These are phyloP conservation scores for Micractinium sp. DNA, from an alignment of 139 green algal genomes.

Conservation along the genomic window DNA sequence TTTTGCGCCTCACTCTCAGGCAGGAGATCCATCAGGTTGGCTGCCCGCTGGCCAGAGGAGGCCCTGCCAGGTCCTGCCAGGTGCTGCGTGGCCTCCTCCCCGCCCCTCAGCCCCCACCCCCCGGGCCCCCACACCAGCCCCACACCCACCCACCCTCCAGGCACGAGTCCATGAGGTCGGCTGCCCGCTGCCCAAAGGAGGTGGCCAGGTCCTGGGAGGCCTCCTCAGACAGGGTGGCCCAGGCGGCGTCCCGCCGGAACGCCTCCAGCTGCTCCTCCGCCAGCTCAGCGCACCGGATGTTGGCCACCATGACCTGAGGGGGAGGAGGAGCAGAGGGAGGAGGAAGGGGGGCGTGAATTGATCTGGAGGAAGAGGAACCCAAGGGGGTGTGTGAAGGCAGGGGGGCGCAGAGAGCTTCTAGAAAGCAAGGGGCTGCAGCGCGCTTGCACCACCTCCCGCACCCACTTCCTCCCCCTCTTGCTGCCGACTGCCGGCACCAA, in stretches of 20 bases:
- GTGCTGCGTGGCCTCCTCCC: neutral
- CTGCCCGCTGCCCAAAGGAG: slow-evolving; percentile 66
- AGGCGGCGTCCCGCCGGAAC: slow-evolving; percentile 69
- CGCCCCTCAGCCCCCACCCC: too few relatives aligned
- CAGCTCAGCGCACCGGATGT: slow-evolving; percentile 94
- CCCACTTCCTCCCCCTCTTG: neutral
- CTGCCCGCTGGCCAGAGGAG: too few relatives aligned
- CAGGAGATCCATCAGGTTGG: too few relatives aligned
- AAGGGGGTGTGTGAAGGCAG: too few relatives aligned
- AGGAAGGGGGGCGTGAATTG: neutral
- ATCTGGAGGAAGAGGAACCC: neutral
- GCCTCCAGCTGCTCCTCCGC: slow-evolving; percentile 67
- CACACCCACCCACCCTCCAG: slow-evolving; percentile 44
- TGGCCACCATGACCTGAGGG: slow-evolving; percentile 95
- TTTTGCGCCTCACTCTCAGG: too few relatives aligned
- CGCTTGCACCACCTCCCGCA: neutral
- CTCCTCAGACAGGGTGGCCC: slow-evolving; percentile 57
- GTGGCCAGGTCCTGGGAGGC: slow-evolving; percentile 52
- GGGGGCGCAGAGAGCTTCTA: too few relatives aligned
- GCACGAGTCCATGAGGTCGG: slow-evolving; percentile 73
- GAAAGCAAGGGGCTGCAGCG: neutral
- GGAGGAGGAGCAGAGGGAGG: neutral
- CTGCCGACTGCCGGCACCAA: neutral
- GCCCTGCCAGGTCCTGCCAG: too few relatives aligned
- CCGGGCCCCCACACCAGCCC: neutral